Base-by-base conservation (phyloP, 2,329 filamentous ascomycete genomes). In the Apiospora aurea region DNA sequence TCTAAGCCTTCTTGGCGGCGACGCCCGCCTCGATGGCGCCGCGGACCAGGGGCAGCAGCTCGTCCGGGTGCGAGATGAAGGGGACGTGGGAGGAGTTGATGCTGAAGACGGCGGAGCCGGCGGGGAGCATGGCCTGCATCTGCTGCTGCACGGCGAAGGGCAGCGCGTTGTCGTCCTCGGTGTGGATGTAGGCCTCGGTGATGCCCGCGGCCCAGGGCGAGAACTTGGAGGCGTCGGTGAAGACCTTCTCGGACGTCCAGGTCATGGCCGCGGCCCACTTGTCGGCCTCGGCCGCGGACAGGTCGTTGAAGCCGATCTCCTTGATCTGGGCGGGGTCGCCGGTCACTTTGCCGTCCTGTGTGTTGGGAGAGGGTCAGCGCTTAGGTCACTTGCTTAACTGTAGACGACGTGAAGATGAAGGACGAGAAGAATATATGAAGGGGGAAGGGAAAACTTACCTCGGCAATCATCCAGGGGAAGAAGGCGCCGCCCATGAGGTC, bases 171-270 rank as follows among this genome's bases (percentile, higher is more conserved):
- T 70, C 69, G 53, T 14, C 3, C 41, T 64, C 51, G 41, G 69
- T 70, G 69, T 70, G 69, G 53, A 70, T 70, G 69, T 70, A 70
- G 18, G 69, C 53, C 69, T 70, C 69, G 41, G 69, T 43, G 38
- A 70, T 16, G 69, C 26, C 16, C 34, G 51, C 69, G n/a, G 24
- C 41, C 69, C 69, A 70, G 51, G 69, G 69, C 0, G 53, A 47
- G 69, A 64, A 70, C 69, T 47, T 16, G n/a, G 69, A 70, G 51
- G 69, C 69, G 41, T 70, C 69, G 41, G 53, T 61, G 69, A 70
- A 70, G 69, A 70, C 69, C 69, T 70, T 61, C 53, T 70, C 69
- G 8, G 69, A 70, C 51, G 69, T 70, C 69, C 69, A 70, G 38
- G 69, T 70, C 69, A 66, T 70, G 69, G 38, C 53, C 24, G n/a